Conservation (phyloP, 2,329 filamentous ascomycete species). For the Rasamsonia emersonii region DNA sequence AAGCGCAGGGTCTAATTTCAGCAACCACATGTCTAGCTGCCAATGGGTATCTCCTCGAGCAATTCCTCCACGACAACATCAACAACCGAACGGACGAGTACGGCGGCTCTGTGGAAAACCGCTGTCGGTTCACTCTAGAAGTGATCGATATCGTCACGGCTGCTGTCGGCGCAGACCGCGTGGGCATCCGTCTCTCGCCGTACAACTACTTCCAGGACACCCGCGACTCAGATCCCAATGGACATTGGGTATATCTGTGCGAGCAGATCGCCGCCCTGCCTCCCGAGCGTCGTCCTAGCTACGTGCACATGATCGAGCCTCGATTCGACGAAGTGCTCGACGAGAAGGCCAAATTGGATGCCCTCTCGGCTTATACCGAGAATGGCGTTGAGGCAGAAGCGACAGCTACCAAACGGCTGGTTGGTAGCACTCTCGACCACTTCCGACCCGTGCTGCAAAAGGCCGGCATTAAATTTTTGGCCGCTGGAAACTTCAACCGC, state of each 20-base stretch:
- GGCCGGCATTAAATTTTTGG: constrained; percentile 29
- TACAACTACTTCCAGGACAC: constrained; percentile 26
- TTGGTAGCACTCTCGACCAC: constrained; percentile 25
- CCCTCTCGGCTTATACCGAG: constrained; percentile 19
- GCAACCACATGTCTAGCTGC: constrained; percentile 12
- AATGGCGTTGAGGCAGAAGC: constrained; percentile 1
- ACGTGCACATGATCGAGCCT: constrained; percentile 44
- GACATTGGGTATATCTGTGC: constrained; percentile 40
- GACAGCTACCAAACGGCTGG: constrained; percentile 15
- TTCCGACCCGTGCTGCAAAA: constrained; percentile 36
- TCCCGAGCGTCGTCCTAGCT: constrained; percentile 26
- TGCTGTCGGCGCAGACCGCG: constrained; percentile 32
- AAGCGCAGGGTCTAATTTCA: no score
- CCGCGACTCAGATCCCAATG: constrained; percentile 36
- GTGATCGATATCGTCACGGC: constrained; percentile 34
- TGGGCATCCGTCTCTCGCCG: constrained; percentile 36
- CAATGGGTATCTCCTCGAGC: constrained; percentile 43
- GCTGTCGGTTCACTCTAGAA: constrained; percentile 45
- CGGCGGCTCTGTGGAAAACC: constrained; percentile 41
- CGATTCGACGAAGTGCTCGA: constrained; percentile 41
- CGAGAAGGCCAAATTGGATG: constrained; percentile 36
- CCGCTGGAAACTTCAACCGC: constrained; percentile 19
- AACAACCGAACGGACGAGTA: constrained; percentile 43
- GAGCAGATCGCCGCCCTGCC: constrained; percentile 31
- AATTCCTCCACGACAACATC: constrained; percentile 39